A percentile compares a stretch with the other conserved stretches of the same genome.
Conservation (phyloP, 257 asterid species). For the Dorcoceras hygrometricum region DNA sequence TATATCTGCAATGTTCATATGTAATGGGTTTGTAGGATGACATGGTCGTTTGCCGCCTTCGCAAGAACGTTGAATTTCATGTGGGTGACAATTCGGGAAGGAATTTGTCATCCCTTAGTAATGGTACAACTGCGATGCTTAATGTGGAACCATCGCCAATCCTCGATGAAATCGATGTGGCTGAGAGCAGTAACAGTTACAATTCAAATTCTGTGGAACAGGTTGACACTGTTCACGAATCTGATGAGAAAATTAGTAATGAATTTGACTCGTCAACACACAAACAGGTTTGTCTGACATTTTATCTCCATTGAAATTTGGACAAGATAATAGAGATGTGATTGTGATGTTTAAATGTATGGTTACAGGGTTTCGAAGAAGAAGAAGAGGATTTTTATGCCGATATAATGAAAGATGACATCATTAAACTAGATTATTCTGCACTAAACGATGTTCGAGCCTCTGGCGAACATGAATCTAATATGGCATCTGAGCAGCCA, state of each 20-base stretch:
- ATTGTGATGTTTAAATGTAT: slow-evolving; percentile 1
- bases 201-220: slow-evolving; percentile 58
- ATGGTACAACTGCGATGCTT: slow-evolving; percentile 26
- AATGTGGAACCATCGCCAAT: slow-evolving; percentile 36
- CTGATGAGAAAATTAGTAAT: slow-evolving; percentile 39
- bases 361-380: slow-evolving; percentile 37
- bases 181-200: slow-evolving; percentile 43
- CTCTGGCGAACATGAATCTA: slow-evolving; percentile 17
- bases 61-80: slow-evolving; percentile 66
- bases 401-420: slow-evolving; percentile 82
- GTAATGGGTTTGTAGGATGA: slow-evolving; percentile 44
- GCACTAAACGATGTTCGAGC: slow-evolving; percentile 22
- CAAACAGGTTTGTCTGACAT: slow-evolving; percentile 30
- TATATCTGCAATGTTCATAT: neutral
- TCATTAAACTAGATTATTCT: slow-evolving; percentile 61
- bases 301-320: neutral
- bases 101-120: slow-evolving; percentile 22
- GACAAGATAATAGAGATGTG: neutral
- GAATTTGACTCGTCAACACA: slow-evolving; percentile 30
- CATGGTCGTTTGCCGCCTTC: slow-evolving; percentile 76
- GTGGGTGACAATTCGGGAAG: slow-evolving; percentile 35
- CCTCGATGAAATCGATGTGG: slow-evolving; percentile 32
- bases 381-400: slow-evolving; percentile 79
- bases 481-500: slow-evolving; percentile 23
- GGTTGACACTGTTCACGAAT: slow-evolving; percentile 40